A percentile compares a stretch with the other conserved stretches of the same genome.
Evolutionary conservation across 2,329 filamentous ascomycete species (phyloP).

Genomic region (Aspergillus niger): DNA sequence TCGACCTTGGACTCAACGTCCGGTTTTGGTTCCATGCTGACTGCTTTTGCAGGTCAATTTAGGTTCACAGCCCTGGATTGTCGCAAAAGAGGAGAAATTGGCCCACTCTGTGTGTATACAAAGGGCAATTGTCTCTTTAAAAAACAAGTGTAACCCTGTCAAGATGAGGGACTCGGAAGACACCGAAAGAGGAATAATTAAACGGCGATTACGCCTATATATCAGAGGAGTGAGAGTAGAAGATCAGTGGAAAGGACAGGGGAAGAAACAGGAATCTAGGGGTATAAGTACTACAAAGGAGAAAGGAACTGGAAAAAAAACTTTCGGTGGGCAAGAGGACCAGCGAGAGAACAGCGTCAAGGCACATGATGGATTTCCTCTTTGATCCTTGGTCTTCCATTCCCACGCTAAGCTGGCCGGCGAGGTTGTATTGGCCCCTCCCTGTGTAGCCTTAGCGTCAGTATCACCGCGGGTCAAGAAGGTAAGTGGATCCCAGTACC

Average conservation of each 20-base stretch:
- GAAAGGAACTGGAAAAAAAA: background rate
- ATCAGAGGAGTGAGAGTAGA: background rate
- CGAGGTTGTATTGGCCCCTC: constrained; percentile 9
- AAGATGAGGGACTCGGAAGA: no score
- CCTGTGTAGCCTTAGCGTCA: constrained; percentile 2
- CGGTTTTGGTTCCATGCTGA: background rate
- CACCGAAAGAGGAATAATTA: no score
- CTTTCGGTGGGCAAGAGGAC: background rate
- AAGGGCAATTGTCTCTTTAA: no score
- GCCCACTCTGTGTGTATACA: no score
- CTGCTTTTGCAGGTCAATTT: background rate
- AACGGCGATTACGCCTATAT: no score
- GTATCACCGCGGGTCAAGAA: constrained; percentile 3
- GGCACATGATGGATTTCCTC: constrained; percentile 6
- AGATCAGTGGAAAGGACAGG: background rate
- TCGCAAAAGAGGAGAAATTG: background rate
- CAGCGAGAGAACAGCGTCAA: background rate
- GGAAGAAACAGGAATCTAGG: background rate
- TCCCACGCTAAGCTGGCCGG: background rate
- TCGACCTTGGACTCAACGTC: background rate
- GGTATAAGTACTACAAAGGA: background rate
- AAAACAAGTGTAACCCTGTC: no score
- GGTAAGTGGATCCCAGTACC: background rate
- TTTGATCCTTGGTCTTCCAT: constrained; percentile 6
- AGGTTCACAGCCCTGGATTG: background rate